Conservation (phyloP, 257 asterid species). For the Solanum lignicaule region DNA sequence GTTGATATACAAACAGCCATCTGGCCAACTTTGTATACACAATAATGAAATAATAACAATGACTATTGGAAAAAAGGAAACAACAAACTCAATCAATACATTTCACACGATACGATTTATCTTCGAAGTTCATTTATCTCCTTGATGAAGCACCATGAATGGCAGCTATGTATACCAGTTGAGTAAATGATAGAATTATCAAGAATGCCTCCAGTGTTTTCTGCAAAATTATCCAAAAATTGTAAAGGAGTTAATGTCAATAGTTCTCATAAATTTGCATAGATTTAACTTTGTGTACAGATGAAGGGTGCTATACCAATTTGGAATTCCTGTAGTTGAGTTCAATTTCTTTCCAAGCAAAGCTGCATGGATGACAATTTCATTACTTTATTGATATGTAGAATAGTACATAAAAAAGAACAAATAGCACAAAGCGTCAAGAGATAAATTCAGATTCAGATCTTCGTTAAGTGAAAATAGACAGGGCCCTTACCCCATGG, state of each 20-base stretch:
- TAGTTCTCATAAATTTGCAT: background rate
- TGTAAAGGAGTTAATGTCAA: background rate
- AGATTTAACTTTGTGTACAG: background rate
- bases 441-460: background rate
- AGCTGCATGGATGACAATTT: slow-evolving; percentile 25
- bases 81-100: slow-evolving; percentile 4
- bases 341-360: slow-evolving; percentile 75
- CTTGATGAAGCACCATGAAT: slow-evolving; percentile 54
- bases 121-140: slow-evolving; percentile 18
- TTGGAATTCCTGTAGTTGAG: slow-evolving; percentile 45
- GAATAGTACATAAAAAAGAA: background rate
- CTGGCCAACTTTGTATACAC: slow-evolving; percentile 4
- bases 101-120: background rate
- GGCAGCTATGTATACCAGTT: slow-evolving; percentile 57
- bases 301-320: slow-evolving; percentile 30
- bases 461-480: background rate
- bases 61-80: background rate
- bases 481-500: slow-evolving; percentile 60
- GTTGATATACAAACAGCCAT: background rate
- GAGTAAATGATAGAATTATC: slow-evolving; percentile 70
- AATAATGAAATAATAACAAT: background rate
- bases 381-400: background rate
- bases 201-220: slow-evolving; percentile 92
- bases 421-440: background rate
- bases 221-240: slow-evolving; percentile 22